A percentile compares a stretch with the other conserved stretches of the same genome.
Conservation (phyloP, 768 basidiomycete species). For the Chiua virens region DNA sequence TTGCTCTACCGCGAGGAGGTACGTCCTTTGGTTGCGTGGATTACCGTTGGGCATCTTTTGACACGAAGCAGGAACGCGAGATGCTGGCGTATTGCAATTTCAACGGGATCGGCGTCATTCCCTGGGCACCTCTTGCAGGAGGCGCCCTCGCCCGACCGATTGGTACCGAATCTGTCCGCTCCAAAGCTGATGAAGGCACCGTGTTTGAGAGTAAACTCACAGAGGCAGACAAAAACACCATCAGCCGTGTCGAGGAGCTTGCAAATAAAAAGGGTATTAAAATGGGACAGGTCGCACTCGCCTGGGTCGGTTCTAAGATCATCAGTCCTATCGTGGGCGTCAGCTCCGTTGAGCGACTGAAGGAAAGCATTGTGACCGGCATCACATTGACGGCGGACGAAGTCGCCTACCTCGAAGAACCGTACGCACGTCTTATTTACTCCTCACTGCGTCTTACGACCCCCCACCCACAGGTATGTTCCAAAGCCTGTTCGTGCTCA, state of each 20-base stretch:
- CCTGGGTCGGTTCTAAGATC: constrained; percentile 42
- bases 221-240: constrained; percentile 36
- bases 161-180: constrained; percentile 24
- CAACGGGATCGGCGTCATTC: constrained; percentile 53
- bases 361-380: constrained; percentile 28
- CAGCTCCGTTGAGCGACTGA: constrained; percentile 33
- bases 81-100: constrained; percentile 46
- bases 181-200: constrained; percentile 15
- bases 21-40: background rate
- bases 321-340: constrained; percentile 45
- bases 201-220: constrained; percentile 23
- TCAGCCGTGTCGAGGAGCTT: constrained; percentile 41
- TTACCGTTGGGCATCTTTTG: background rate
- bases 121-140: constrained; percentile 45
- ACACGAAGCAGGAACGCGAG: constrained; percentile 39
- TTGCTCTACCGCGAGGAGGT: constrained; percentile 57
- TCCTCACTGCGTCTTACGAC: background rate
- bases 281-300: constrained; percentile 48
- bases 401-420: constrained; percentile 29
- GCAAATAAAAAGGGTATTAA: constrained; percentile 39
- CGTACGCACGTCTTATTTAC: constrained; percentile 12
- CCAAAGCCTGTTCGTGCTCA: constrained; percentile 22
- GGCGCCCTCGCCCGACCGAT: constrained; percentile 42
- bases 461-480: constrained; percentile 12
- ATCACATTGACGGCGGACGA: constrained; percentile 31